phyloP scores from a whole-genome alignment of 1,284 basidiomycete species.

The Rhodofomes roseus region DNA sequence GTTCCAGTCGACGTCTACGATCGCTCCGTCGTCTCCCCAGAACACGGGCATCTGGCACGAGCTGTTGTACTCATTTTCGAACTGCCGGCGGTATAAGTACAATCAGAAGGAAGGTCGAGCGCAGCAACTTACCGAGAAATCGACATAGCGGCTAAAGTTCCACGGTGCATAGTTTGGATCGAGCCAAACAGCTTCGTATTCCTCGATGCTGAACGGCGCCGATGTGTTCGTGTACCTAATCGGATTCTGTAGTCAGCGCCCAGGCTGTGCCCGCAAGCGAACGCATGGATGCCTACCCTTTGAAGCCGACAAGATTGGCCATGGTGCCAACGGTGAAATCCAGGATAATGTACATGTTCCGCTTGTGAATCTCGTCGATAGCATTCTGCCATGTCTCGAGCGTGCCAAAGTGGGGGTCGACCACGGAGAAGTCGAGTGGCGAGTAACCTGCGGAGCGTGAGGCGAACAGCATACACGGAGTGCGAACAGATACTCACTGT shows the following conservation, averaged over 20 bases:
- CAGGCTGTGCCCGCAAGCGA: background rate
- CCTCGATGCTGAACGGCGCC: conserved; percentile 73
- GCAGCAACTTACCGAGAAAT: conserved; percentile 58
- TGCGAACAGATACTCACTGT: conserved; percentile 56
- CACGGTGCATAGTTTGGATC: conserved; percentile 74
- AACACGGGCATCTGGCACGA: conserved; percentile 76
- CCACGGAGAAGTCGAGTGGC: conserved; percentile 82
- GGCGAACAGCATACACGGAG: conserved; percentile 4
- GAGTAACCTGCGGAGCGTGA: conserved; percentile 67
- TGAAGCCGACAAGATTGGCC: conserved; percentile 81
- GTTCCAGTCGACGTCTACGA: conserved; percentile 47
- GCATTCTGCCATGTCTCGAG: conserved; percentile 73
- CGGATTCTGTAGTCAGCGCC: background rate
- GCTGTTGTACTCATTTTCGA: conserved; percentile 62
- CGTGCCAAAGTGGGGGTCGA: conserved; percentile 90
- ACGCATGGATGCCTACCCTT: conserved; percentile 48
- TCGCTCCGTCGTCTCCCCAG: conserved; percentile 72
- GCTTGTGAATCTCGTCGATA: conserved; percentile 73
- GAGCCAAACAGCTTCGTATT: conserved; percentile 78
- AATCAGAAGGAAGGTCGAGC: background rate
- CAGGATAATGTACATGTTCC: conserved; percentile 86
- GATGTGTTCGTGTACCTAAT: conserved; percentile 72
- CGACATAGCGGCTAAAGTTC: conserved; percentile 80
- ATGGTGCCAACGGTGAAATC: conserved; percentile 94
- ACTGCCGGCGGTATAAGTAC: conserved; percentile 33